phyloP scores from a whole-genome alignment of 352 stramenopile genomes.

The Phytophthora hibernalis region DNA sequence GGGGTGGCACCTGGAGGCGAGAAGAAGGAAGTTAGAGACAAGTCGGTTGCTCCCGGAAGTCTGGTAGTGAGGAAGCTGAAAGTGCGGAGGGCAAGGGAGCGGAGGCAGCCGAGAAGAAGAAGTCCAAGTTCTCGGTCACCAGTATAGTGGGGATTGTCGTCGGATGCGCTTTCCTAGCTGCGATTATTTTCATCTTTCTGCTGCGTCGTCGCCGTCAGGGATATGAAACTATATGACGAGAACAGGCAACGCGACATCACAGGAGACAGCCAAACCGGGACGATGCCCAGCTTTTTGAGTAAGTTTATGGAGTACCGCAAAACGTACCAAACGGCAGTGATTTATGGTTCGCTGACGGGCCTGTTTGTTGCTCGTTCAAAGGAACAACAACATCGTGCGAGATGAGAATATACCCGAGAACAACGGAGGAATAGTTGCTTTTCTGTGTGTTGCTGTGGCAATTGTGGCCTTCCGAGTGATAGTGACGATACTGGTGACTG shows the following conservation, averaged over 20 bases:
- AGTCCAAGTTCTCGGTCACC: slow-evolving; percentile 41
- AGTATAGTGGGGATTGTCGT: slow-evolving; percentile 58
- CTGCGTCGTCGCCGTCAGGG: slow-evolving; percentile 46
- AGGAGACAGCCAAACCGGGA: slow-evolving; percentile 13
- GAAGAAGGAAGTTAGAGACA: slow-evolving; percentile 23
- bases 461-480: slow-evolving; percentile 13
- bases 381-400: slow-evolving; percentile 7
- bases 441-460: slow-evolving; percentile 8
- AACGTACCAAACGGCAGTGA: neutral
- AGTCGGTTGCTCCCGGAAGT: slow-evolving; percentile 37
- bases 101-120: slow-evolving; percentile 21
- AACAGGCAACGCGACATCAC: neutral
- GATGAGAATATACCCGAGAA: neutral
- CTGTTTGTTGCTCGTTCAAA: slow-evolving; percentile 14
- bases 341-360: neutral
- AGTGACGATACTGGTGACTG: slow-evolving; percentile 6
- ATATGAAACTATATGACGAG: slow-evolving; percentile 60
- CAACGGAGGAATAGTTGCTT: slow-evolving; percentile 20
- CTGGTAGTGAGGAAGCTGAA: slow-evolving; percentile 20
- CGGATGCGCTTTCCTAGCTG: slow-evolving; percentile 48
- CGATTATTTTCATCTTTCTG: slow-evolving; percentile 51
- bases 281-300: slow-evolving; percentile 12
- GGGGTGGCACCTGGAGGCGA: slow-evolving; percentile 23
- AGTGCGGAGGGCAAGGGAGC: slow-evolving; percentile 12
- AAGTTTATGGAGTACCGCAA: slow-evolving; percentile 2